Percentiles rank a stretch among this genome's conserved stretches.
Evolutionary conservation across 208 protist species (phyloP).

Genomic region (Angomonas deanei): DNA sequence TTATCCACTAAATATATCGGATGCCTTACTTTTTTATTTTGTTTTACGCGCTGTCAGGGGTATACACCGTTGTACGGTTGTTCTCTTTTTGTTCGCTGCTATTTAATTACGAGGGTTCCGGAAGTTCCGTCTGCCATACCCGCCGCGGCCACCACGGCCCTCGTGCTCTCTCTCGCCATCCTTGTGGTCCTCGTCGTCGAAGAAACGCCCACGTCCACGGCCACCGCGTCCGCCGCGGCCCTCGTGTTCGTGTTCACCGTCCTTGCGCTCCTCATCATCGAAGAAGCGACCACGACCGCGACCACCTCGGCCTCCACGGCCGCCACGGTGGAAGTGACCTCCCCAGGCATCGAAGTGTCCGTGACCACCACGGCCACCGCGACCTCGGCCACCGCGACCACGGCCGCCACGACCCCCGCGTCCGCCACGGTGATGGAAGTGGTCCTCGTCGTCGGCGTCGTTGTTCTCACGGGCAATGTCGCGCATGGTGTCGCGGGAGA

Average conservation of each 20-base stretch:
- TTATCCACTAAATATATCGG: no score
- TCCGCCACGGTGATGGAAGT: conserved; percentile 12
- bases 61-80: background rate
- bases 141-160: conserved; percentile 3
- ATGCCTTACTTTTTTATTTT: no score
- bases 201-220: background rate
- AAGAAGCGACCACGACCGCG: background rate
- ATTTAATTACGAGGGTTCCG: background rate
- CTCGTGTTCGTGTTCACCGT: background rate
- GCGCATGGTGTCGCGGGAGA: conserved; percentile 13
- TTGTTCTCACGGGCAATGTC: conserved; percentile 4
- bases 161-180: background rate
- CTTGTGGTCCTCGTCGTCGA: background rate
- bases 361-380: background rate
- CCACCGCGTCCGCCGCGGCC: background rate
- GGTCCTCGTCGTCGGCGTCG: conserved; percentile 5
- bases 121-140: background rate
- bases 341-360: background rate
- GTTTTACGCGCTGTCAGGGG: background rate
- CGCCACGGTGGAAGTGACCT: background rate
- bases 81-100: background rate
- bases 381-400: conserved; percentile 7
- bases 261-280: background rate
- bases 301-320: background rate
- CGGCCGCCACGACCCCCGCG: conserved; percentile 5